Percentiles rank a stretch among this genome's conserved stretches.
Evolutionary conservation across 2,329 filamentous ascomycete species (phyloP).

Genomic region (Penicillium brasilianum): DNA sequence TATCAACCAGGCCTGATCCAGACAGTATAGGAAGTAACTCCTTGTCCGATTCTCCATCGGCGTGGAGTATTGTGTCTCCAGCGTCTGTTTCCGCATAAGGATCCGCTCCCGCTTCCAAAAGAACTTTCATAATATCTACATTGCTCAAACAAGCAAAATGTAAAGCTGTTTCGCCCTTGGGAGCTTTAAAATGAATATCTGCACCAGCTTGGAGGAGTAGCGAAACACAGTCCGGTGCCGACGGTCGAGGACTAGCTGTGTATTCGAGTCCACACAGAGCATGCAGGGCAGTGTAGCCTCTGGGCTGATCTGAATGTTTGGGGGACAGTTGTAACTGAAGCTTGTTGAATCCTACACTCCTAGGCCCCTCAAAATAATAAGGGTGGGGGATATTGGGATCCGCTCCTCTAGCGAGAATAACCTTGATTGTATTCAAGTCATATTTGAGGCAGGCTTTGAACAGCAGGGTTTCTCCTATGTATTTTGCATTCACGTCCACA

Average conservation of each 20-base stretch:
- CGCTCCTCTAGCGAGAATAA: conserved; percentile 12
- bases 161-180: conserved; percentile 14
- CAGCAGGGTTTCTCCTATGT: not conserved
- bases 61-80: conserved; percentile 10
- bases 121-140: not conserved
- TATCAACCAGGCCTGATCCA: conserved; percentile 4
- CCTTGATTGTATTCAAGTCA: conserved; percentile 11
- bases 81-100: conserved; percentile 1
- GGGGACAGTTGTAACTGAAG: not conserved
- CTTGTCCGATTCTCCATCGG: not conserved
- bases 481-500: conserved; percentile 11
- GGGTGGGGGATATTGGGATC: conserved; percentile 10
- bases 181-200: conserved; percentile 6
- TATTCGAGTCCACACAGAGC: not conserved
- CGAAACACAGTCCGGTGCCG: not conserved
- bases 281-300: conserved; percentile 16
- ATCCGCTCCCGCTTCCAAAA: conserved; percentile 18
- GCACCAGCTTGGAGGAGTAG: conserved; percentile 17
- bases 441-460: conserved; percentile 6
- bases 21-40: not conserved
- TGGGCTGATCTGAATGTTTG: not conserved
- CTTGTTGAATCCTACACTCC: not conserved
- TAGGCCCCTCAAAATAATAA: not conserved
- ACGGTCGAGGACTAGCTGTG: not conserved
- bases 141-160: conserved; percentile 7